A percentile compares a stretch with the other conserved stretches of the same genome.
phyloP scores from a whole-genome alignment of 106 monocot genomes.

The Acorus gramineus region DNA sequence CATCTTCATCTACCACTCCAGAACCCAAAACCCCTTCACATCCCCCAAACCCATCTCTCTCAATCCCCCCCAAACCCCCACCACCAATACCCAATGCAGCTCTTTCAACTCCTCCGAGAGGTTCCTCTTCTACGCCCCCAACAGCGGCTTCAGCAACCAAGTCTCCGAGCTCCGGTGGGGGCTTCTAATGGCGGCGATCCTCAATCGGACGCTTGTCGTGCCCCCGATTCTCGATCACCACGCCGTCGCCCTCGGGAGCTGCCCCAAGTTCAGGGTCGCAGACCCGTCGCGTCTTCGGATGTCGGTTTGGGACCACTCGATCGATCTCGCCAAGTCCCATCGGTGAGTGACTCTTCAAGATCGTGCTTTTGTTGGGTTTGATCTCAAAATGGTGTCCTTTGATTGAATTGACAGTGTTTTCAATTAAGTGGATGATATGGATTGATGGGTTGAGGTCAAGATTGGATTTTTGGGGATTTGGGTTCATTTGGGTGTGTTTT shows the following conservation, averaged over 20 bases:
- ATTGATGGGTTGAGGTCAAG: too few relatives aligned
- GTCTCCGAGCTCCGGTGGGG: conserved; percentile 77
- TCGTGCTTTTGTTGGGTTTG: not conserved
- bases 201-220: conserved; percentile 80
- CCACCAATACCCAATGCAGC: too few relatives aligned
- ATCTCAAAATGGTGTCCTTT: too few relatives aligned
- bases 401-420: too few relatives aligned
- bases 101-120: conserved; percentile 11
- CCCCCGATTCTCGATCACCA: conserved; percentile 97
- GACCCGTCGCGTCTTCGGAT: conserved; percentile 35
- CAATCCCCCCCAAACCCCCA: not conserved
- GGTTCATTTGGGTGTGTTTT: too few relatives aligned
- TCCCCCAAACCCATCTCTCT: conserved; percentile 8
- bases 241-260: conserved; percentile 85
- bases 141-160: conserved; percentile 99
- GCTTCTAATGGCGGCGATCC: conserved; percentile 51
- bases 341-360: conserved; percentile 46
- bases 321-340: conserved; percentile 34
- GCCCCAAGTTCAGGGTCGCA: conserved; percentile 89
- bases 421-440: too few relatives aligned
- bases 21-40: conserved; percentile 10
- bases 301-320: conserved; percentile 70
- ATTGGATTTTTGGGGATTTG: too few relatives aligned
- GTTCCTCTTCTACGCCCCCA: conserved; percentile 83
- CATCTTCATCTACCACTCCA: conserved; percentile 21